Conservation (phyloP, 495 filamentous ascomycete genomes). For the Halenospora varia region DNA sequence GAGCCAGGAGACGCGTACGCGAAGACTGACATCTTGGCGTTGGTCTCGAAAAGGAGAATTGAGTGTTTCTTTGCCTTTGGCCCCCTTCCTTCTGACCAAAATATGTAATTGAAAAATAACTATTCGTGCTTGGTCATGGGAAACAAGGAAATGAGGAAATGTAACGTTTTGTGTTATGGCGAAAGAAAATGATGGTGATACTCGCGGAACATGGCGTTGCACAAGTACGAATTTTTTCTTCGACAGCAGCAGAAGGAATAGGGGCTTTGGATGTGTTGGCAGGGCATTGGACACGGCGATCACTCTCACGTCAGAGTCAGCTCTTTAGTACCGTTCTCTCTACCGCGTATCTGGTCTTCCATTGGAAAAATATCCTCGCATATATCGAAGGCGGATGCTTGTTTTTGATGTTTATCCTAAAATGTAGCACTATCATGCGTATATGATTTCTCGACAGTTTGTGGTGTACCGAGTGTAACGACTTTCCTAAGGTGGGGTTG, state of each 20-base stretch:
- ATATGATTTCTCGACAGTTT: background rate
- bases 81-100: too few relatives aligned
- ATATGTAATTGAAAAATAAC: too few relatives aligned
- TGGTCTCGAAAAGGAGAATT: background rate
- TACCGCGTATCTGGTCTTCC: background rate
- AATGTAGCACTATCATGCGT: background rate
- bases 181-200: background rate
- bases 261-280: background rate
- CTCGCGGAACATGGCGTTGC: background rate
- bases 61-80: too few relatives aligned
- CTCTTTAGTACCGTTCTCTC: background rate
- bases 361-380: background rate
- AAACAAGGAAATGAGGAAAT: background rate
- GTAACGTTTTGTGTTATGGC: background rate
- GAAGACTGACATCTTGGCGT: background rate
- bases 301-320: constrained; percentile 1
- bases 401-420: background rate
- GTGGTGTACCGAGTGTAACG: background rate
- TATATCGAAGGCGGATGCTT: background rate
- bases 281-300: background rate
- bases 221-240: too few relatives aligned
- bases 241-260: background rate
- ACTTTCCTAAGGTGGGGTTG: background rate
- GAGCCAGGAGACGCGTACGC: background rate
- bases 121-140: too few relatives aligned